Evolutionary conservation across 2,329 filamentous ascomycete species (phyloP), one percentile per base, ranked within the genome.

Genomic region (Chaetothyriales sp.): DNA sequence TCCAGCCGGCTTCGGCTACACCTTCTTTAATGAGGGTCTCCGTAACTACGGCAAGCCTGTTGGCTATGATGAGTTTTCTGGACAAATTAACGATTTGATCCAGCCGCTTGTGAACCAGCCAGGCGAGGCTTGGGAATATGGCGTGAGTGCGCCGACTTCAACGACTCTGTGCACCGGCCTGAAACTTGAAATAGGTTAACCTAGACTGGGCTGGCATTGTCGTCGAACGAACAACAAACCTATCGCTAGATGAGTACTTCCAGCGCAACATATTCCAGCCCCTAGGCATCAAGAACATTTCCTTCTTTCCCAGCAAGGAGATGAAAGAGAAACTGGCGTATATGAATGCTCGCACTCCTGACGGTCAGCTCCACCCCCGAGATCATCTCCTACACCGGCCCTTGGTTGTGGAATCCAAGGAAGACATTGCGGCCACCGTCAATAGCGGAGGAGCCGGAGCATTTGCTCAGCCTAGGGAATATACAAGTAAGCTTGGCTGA

Each of bases 371-470:
- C 5, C 58, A 57, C 2, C 52, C 61, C 0, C 60, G 71, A 44
- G 75, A 82, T 48, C 80, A 82, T 56, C 59, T 75, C 1, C 69
- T 71, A 44, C 71, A 71, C 2, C 63, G 66, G 2, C 67, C 76
- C 0, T 61, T 80, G 0, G 61, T 69, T 28, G 69, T 65, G 5
- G 64, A 68, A 9, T 69, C 67, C 0, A 63, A 69, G 19, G 66
- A 73, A 8, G 69, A 77, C 45, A 67, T 69, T 43, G 66, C 67
- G 3, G 52, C 54, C 0, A 63, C 74, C 19, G 74, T 80, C 64
- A 73, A 82, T 62, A 75, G 73, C 50, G 82, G 78, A 8, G 82
- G 82, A 2, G 81, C 74, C 3, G 82, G 82, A 0, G 69, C 77
- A 51, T 86, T 77, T 61, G 77, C 77, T 0, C 70, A 70, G 54